These are phyloP conservation scores for Arthrobotrys sphaeroides DNA, from an alignment of 2,329 filamentous ascomycete genomes.

Conservation along the genomic window DNA sequence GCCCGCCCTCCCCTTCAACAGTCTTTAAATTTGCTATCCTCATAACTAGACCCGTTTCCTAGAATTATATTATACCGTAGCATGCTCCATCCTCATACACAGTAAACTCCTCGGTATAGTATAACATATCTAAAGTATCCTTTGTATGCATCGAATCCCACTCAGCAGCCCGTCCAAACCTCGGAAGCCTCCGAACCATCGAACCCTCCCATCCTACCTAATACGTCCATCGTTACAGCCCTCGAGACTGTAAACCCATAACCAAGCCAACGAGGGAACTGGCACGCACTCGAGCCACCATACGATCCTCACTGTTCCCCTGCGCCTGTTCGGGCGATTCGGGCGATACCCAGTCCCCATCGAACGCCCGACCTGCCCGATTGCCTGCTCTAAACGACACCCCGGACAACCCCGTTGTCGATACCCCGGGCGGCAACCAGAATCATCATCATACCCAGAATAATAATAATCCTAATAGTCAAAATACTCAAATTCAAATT, in stretches of 20 bases:
- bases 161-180: too few relatives aligned
- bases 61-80: neutral
- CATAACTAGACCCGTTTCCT: neutral
- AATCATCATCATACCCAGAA: neutral
- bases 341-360: constrained; percentile 48
- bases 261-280: neutral
- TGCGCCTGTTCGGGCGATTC: constrained; percentile 52
- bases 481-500: too few relatives aligned
- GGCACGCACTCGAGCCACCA: constrained; percentile 29
- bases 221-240: too few relatives aligned
- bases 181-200: neutral
- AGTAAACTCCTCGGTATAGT: too few relatives aligned
- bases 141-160: too few relatives aligned
- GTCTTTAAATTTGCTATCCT: neutral
- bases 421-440: neutral
- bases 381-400: constrained; percentile 32
- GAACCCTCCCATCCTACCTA: too few relatives aligned
- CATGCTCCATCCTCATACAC: too few relatives aligned
- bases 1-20: neutral
- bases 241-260: too few relatives aligned
- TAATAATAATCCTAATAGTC: too few relatives aligned
- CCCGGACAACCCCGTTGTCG: neutral
- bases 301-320: constrained; percentile 48
- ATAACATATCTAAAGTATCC: too few relatives aligned
- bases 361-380: constrained; percentile 50